phyloP scores from a whole-genome alignment of 305 asterid genomes.

The Petunia hybrid region DNA sequence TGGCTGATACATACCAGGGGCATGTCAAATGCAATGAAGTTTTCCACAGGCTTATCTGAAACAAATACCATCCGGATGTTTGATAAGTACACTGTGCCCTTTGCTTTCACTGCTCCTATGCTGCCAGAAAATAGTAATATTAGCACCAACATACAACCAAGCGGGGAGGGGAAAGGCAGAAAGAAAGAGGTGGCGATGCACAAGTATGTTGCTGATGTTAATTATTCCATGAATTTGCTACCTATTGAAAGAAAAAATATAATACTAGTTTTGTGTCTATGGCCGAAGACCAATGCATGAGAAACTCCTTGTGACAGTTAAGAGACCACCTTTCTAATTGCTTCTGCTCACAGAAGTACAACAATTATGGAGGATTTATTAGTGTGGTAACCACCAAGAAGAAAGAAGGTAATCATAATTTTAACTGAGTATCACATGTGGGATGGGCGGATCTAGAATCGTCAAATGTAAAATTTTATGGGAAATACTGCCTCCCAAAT shows the following conservation, averaged over 20 bases:
- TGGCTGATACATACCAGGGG: conserved; percentile 72
- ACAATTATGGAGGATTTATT: too few species aligned
- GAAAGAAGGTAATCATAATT: too few species aligned
- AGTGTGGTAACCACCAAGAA: too few species aligned
- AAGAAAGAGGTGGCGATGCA: conserved; percentile 6
- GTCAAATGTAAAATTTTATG: too few species aligned
- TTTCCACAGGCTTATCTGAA: conserved; percentile 74
- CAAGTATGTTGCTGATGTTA: not conserved
- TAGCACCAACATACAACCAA: not conserved
- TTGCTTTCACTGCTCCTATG: conserved; percentile 74
- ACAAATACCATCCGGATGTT: conserved; percentile 96
- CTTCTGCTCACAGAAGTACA: too few species aligned
- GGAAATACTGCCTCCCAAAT: too few species aligned
- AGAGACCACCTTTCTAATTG: too few species aligned
- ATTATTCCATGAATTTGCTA: not conserved
- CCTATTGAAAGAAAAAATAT: too few species aligned
- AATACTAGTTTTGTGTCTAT: not conserved
- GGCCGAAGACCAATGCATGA: not conserved
- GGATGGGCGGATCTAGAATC: too few species aligned
- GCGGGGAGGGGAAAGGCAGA: not conserved
- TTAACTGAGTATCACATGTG: too few species aligned
- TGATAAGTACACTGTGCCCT: conserved; percentile 87
- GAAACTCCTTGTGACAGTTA: not conserved
- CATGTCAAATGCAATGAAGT: conserved; percentile 79
- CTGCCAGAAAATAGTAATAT: conserved; percentile 17